Percentiles rank a stretch among this genome's conserved stretches.
These are phyloP conservation scores for Alternaria novae-zelandiae DNA, from an alignment of 2,329 filamentous ascomycete genomes.

Conservation along the genomic window DNA sequence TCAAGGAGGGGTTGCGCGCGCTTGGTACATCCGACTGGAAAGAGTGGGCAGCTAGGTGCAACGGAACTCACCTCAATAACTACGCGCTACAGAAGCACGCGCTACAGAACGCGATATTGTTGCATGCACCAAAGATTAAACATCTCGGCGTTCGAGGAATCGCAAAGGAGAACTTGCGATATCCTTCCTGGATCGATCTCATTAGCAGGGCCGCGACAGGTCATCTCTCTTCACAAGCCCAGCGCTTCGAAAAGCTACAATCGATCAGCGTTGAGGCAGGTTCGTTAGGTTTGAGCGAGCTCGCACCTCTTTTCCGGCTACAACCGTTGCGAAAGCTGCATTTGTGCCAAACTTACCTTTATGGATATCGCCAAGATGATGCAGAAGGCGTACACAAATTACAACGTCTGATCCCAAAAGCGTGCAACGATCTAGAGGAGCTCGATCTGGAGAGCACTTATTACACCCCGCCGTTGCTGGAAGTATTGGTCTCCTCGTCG, in stretches of 20 bases:
- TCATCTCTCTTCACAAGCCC: slow-evolving; percentile 15
- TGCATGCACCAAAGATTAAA: slow-evolving; percentile 31
- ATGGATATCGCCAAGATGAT: neutral
- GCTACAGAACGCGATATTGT: slow-evolving; percentile 30
- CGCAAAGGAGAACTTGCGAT: neutral
- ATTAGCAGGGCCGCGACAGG: slow-evolving; percentile 22
- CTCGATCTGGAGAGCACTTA: slow-evolving; percentile 21
- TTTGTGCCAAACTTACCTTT: slow-evolving; percentile 17
- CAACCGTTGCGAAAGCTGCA: slow-evolving; percentile 26
- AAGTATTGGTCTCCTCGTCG: slow-evolving; percentile 23
- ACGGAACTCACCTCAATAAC: slow-evolving; percentile 8
- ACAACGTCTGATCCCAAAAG: slow-evolving; percentile 19
- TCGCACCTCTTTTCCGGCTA: slow-evolving; percentile 32
- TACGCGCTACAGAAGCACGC: slow-evolving; percentile 16
- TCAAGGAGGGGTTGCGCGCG: slow-evolving; percentile 33
- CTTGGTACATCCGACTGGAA: slow-evolving; percentile 35
- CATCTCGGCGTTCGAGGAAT: neutral
- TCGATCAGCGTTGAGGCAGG: slow-evolving; percentile 22
- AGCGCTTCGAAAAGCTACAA: slow-evolving; percentile 25
- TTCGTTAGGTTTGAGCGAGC: slow-evolving; percentile 11
- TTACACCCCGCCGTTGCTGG: slow-evolving; percentile 14
- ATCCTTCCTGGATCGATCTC: slow-evolving; percentile 28
- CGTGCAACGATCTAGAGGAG: slow-evolving; percentile 22
- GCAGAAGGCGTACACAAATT: slow-evolving; percentile 10
- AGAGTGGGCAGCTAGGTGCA: slow-evolving; percentile 30